A percentile compares a stretch with the other conserved stretches of the same genome.
Conservation (phyloP, 164 flowering plant species). For the Nymphaea colorata region DNA sequence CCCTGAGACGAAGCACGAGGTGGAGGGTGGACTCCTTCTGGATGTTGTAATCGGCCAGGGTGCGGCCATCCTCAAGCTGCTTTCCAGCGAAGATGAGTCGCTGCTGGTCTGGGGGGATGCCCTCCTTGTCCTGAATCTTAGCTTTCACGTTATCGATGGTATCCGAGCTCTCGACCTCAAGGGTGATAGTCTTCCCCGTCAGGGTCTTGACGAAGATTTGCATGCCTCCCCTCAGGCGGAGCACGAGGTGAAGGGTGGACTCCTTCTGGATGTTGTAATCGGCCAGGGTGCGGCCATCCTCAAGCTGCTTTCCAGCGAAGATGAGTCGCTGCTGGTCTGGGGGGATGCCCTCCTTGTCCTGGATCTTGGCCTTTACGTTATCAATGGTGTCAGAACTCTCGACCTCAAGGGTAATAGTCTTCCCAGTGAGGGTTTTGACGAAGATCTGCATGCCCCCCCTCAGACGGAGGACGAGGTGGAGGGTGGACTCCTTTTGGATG, state of each 20-base stretch:
- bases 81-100: conserved; percentile 8
- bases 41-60: conserved; percentile 10
- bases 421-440: no score
- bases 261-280: conserved; percentile 10
- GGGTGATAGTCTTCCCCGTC: conserved; percentile 6
- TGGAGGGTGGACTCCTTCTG: conserved; percentile 11
- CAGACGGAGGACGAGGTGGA: no score
- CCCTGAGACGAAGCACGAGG: conserved; percentile 7
- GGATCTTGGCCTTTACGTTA: conserved; percentile 9
- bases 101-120: conserved; percentile 10
- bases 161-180: conserved; percentile 7
- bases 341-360: conserved; percentile 10
- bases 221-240: background rate
- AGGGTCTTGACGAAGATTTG: background rate
- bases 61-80: conserved; percentile 10
- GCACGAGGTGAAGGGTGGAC: background rate
- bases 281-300: conserved; percentile 12
- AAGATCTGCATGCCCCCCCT: no score
- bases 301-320: conserved; percentile 12
- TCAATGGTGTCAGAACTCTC: no score
- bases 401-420: no score
- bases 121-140: conserved; percentile 11
- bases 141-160: conserved; percentile 9
- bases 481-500: no score
- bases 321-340: conserved; percentile 8